Evolutionary conservation across 345 rosid genomes (phyloP).

Genomic region (Salix caprea): DNA sequence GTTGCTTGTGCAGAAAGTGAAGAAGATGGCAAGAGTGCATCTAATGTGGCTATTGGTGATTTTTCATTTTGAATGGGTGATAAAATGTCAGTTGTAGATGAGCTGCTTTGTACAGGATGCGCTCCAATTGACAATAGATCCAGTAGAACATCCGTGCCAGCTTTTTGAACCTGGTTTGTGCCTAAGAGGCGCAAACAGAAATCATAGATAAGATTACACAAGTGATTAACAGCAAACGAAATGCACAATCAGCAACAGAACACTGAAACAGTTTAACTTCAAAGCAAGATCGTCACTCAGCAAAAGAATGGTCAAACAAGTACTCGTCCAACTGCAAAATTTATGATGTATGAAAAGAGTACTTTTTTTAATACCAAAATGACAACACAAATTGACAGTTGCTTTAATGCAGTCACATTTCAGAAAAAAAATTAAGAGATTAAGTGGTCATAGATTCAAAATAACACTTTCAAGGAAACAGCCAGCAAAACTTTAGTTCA

Average conservation of each 20-base stretch:
- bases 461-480: neutral
- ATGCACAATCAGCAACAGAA: neutral
- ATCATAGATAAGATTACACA: neutral
- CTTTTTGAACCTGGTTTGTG: slow-evolving; percentile 56
- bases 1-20: slow-evolving; percentile 33
- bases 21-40: slow-evolving; percentile 48
- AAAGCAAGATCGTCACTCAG: neutral
- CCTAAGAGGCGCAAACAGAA: slow-evolving; percentile 28
- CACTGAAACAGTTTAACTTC: neutral
- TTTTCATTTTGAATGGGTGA: slow-evolving; percentile 44
- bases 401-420: neutral
- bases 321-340: neutral
- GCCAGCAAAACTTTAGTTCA: neutral
- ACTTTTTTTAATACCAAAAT: neutral
- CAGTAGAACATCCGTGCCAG: slow-evolving; percentile 72
- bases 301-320: neutral
- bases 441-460: neutral
- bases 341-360: neutral
- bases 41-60: slow-evolving; percentile 35
- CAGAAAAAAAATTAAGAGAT: neutral
- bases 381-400: neutral
- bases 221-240: neutral
- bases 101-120: slow-evolving; percentile 47
- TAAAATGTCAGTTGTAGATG: slow-evolving; percentile 56
- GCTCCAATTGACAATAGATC: slow-evolving; percentile 89